A percentile compares a stretch with the other conserved stretches of the same genome.
Conservation (phyloP, 306 rosid genomes). For the Vigna reflexopilosa region DNA sequence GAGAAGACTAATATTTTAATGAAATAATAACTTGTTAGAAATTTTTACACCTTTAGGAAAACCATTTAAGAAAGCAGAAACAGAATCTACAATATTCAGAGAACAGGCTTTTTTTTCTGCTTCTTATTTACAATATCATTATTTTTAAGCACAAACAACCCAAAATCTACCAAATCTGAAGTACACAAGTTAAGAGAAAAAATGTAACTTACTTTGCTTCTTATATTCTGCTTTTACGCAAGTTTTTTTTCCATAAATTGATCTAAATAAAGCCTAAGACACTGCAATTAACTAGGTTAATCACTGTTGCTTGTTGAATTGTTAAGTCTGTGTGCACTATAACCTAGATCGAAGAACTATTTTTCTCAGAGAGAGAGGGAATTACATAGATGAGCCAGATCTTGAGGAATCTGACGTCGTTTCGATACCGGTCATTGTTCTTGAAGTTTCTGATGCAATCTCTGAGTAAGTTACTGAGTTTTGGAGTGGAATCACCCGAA, state of each 20-base stretch:
- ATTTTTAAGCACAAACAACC: no score
- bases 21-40: no score
- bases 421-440: constrained; percentile 57
- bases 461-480: constrained; percentile 52
- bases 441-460: constrained; percentile 68
- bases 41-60: no score
- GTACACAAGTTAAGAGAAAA: no score
- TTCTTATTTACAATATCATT: no score
- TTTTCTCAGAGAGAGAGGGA: background rate
- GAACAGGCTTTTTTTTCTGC: no score
- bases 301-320: background rate
- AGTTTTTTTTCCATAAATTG: background rate
- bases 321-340: background rate
- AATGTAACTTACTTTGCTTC: background rate
- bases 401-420: constrained; percentile 81
- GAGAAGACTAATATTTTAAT: no score
- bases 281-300: background rate
- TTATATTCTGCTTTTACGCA: background rate
- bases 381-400: constrained; percentile 81
- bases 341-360: background rate
- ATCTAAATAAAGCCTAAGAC: background rate
- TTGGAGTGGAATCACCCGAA: constrained; percentile 40
- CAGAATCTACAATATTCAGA: no score
- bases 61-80: no score
- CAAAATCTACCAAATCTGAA: no score